Evolutionary conservation across 2,329 filamentous ascomycete genomes (phyloP).

Genomic region (Phoma sp.): DNA sequence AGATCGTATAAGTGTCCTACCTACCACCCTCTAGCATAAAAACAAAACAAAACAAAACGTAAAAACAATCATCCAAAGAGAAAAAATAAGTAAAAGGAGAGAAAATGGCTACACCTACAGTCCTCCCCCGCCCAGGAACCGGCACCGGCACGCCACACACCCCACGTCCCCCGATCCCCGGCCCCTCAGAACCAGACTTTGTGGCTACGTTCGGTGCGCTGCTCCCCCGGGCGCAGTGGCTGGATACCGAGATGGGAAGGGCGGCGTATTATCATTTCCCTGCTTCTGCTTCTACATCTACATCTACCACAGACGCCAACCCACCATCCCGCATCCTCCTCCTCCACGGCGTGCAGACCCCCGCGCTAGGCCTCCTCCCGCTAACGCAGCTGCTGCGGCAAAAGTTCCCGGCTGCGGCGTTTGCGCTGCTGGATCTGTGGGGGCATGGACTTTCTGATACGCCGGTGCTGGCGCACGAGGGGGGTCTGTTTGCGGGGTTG

Average conservation of each 20-base stretch:
- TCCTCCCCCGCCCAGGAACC: slow-evolving; percentile 38
- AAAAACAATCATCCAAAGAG: no score
- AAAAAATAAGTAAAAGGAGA: background rate
- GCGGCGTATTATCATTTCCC: slow-evolving; percentile 55
- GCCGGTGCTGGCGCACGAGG: slow-evolving; percentile 51
- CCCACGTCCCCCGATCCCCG: slow-evolving; percentile 33
- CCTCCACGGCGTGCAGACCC: slow-evolving; percentile 60
- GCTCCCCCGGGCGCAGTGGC: slow-evolving; percentile 48
- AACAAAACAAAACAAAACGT: background rate
- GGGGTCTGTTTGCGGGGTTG: slow-evolving; percentile 53
- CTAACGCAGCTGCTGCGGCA: slow-evolving; percentile 48
- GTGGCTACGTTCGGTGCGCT: slow-evolving; percentile 48
- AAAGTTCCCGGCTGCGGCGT: slow-evolving; percentile 46
- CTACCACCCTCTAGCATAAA: no score
- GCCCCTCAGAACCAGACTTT: slow-evolving; percentile 49
- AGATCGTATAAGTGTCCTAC: no score
- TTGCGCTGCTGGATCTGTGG: slow-evolving; percentile 59
- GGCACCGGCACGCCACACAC: background rate
- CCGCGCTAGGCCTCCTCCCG: slow-evolving; percentile 57
- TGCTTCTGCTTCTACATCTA: slow-evolving; percentile 41
- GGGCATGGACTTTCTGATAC: slow-evolving; percentile 62
- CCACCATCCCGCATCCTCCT: slow-evolving; percentile 50
- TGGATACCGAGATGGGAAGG: slow-evolving; percentile 43
- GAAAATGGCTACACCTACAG: slow-evolving; percentile 1
- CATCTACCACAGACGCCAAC: slow-evolving; percentile 27